These are phyloP conservation scores for Yamadazyma trypodendri DNA, from an alignment of 1,139 yeast species.

Conservation along the genomic window DNA sequence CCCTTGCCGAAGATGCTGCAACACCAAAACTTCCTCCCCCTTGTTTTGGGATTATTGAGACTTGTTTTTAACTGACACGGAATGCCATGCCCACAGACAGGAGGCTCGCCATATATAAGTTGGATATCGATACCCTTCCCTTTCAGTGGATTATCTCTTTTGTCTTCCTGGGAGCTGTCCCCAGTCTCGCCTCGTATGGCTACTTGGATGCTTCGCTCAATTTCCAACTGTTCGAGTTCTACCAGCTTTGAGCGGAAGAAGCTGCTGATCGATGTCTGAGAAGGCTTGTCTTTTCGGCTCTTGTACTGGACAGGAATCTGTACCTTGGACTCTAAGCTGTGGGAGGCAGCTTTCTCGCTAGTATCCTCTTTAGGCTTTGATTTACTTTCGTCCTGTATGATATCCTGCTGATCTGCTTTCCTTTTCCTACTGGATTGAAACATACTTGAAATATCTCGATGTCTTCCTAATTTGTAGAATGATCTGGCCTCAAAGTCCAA, in stretches of 20 bases:
- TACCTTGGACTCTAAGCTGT: background rate
- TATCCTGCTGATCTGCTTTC: slow-evolving; percentile 3
- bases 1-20: slow-evolving; percentile 32
- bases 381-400: too few species aligned
- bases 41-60: slow-evolving; percentile 42
- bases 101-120: slow-evolving; percentile 35
- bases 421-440: slow-evolving; percentile 27
- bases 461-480: slow-evolving; percentile 47
- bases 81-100: slow-evolving; percentile 51
- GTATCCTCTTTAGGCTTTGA: too few species aligned
- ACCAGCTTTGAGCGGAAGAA: slow-evolving; percentile 1
- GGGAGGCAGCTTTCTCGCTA: background rate
- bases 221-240: slow-evolving; percentile 1
- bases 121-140: slow-evolving; percentile 3
- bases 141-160: background rate
- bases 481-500: slow-evolving; percentile 58
- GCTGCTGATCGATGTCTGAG: background rate
- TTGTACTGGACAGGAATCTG: background rate
- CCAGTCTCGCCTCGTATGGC: background rate
- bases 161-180: background rate
- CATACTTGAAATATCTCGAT: slow-evolving; percentile 53
- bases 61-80: slow-evolving; percentile 49
- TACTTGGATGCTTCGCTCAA: background rate
- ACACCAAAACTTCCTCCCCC: slow-evolving; percentile 62
- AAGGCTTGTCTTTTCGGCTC: background rate